A percentile compares a stretch with the other conserved stretches of the same genome.
phyloP scores from a whole-genome alignment of 2,329 filamentous ascomycete species.

The Paecilomyces formosus region DNA sequence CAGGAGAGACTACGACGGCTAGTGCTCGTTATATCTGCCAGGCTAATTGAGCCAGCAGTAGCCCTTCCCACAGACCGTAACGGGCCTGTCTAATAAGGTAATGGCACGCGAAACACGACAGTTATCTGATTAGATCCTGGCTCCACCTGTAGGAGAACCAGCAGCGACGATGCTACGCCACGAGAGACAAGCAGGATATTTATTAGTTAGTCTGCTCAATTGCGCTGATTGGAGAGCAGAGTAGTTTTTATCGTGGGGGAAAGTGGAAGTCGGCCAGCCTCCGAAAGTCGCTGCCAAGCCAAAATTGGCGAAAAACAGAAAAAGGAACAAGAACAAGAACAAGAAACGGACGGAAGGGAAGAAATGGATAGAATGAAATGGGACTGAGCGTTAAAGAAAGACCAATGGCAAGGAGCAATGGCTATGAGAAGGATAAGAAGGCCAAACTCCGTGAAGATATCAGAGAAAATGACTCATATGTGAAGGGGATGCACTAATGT shows the following conservation, averaged over 20 bases:
- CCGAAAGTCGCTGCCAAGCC: constrained; percentile 14
- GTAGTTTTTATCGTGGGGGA: background rate
- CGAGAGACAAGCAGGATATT: background rate
- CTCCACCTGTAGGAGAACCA: no score
- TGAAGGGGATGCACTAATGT: no score
- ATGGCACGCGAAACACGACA: background rate
- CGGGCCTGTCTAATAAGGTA: background rate
- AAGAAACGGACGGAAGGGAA: background rate
- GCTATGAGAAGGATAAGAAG: background rate
- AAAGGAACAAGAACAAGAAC: background rate
- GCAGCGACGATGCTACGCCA: background rate
- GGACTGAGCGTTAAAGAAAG: background rate
- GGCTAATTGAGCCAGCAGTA: background rate
- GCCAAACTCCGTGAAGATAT: background rate
- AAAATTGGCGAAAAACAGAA: background rate
- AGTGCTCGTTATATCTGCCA: background rate
- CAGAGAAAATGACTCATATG: background rate
- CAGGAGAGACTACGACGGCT: background rate
- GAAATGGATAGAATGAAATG: no score
- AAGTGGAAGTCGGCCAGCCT: constrained; percentile 1
- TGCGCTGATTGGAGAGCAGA: background rate
- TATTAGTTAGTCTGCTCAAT: background rate
- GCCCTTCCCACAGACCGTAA: background rate
- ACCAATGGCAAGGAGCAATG: background rate
- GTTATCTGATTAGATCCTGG: no score